phyloP scores from a whole-genome alignment of 495 filamentous ascomycete species.

The Baudoinia panamericana region DNA sequence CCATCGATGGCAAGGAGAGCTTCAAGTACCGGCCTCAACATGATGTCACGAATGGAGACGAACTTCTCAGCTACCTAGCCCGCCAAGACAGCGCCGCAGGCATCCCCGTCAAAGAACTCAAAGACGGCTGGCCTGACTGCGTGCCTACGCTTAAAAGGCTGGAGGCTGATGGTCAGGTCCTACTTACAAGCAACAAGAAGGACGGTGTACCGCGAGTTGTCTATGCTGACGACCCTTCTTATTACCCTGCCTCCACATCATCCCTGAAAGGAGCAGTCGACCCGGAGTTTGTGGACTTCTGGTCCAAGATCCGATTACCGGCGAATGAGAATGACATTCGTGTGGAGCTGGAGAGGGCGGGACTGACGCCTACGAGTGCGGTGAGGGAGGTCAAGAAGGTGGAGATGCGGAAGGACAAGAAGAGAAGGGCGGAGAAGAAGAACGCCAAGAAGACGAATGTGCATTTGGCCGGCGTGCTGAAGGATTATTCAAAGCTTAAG shows the following conservation, averaged over 20 bases:
- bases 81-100: conserved; percentile 66
- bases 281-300: conserved; percentile 66
- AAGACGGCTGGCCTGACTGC: conserved; percentile 85
- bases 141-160: conserved; percentile 62
- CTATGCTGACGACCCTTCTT: conserved; percentile 66
- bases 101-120: conserved; percentile 71
- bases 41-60: conserved; percentile 58
- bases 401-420: conserved; percentile 54
- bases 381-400: conserved; percentile 43
- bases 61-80: conserved; percentile 68
- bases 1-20: conserved; percentile 46
- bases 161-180: conserved; percentile 62
- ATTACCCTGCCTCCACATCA: conserved; percentile 3
- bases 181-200: conserved; percentile 85
- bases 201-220: conserved; percentile 74
- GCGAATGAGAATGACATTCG: conserved; percentile 55
- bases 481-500: conserved; percentile 56
- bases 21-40: conserved; percentile 70
- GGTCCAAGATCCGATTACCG: conserved; percentile 70
- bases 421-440: conserved; percentile 51
- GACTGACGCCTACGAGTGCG: conserved; percentile 35
- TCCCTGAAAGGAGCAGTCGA: conserved; percentile 49
- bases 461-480: conserved; percentile 79
- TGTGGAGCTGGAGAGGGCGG: conserved; percentile 34
- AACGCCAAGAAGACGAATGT: conserved; percentile 81